phyloP scores from a whole-genome alignment of 192 early-diverging fungal species.

The Umbelopsis sp. region DNA sequence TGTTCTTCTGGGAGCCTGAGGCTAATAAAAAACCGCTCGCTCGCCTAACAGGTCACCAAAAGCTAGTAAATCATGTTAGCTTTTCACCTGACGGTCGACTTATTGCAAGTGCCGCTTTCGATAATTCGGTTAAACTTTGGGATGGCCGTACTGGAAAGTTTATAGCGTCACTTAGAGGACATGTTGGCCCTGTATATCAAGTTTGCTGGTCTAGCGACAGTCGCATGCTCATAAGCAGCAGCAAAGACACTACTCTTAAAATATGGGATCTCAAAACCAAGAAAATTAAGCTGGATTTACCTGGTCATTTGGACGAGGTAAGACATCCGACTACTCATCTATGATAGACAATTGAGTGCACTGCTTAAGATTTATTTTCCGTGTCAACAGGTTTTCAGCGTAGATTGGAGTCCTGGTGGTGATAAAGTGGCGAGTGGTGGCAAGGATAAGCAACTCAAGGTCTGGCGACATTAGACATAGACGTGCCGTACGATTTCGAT shows the following conservation, averaged over 20 bases:
- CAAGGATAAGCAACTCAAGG: conserved; percentile 89
- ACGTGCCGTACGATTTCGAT: neutral
- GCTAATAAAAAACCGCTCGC: conserved; percentile 79
- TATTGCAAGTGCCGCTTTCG: conserved; percentile 93
- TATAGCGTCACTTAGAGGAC: conserved; percentile 88
- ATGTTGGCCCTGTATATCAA: conserved; percentile 97
- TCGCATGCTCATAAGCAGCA: conserved; percentile 86
- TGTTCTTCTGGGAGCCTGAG: conserved; percentile 93
- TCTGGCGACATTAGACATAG: conserved; percentile 59
- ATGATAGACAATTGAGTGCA: neutral
- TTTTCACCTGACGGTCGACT: conserved; percentile 91
- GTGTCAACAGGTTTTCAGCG: conserved; percentile 71
- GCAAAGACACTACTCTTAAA: conserved; percentile 92
- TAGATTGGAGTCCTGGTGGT: conserved; percentile 94
- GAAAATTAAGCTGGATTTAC: conserved; percentile 92
- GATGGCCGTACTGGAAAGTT: conserved; percentile 90
- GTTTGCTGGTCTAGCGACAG: conserved; percentile 94
- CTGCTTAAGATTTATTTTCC: neutral
- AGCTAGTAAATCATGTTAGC: conserved; percentile 90
- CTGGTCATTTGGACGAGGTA: conserved; percentile 93
- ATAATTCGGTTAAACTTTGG: conserved; percentile 98
- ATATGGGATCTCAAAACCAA: conserved; percentile 90
- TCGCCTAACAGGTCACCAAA: conserved; percentile 90
- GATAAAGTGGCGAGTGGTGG: conserved; percentile 92
- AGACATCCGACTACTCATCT: neutral